These are phyloP conservation scores for Paraconiothyrium brasiliense DNA, from an alignment of 2,329 filamentous ascomycete species.

Conservation along the genomic window DNA sequence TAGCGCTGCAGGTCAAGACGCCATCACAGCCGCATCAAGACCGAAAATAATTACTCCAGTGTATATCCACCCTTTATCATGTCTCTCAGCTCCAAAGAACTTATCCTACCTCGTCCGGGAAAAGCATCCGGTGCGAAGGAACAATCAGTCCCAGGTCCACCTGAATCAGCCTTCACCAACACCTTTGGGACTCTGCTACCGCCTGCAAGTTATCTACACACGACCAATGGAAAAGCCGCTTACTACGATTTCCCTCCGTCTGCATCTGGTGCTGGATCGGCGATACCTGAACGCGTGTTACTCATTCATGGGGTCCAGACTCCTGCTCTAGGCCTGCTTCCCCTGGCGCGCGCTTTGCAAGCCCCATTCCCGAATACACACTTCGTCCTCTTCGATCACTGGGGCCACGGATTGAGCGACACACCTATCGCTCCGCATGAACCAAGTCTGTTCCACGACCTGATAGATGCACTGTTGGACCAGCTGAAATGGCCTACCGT, in stretches of 20 bases:
- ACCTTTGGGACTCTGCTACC: conserved; percentile 55
- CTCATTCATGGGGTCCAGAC: conserved; percentile 64
- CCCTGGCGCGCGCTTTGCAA: conserved; percentile 52
- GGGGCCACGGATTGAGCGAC: conserved; percentile 64
- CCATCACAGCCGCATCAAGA: neutral
- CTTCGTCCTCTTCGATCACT: conserved; percentile 60
- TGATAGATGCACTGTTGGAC: conserved; percentile 53
- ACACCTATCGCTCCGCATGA: conserved; percentile 58
- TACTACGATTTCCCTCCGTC: conserved; percentile 53
- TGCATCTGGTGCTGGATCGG: conserved; percentile 35
- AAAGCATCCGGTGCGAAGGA: conserved; percentile 5
- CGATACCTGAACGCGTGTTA: conserved; percentile 46
- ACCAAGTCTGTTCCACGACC: conserved; percentile 53
- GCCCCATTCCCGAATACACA: conserved; percentile 48
- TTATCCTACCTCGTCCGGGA: conserved; percentile 42
- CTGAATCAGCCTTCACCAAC: conserved; percentile 48
- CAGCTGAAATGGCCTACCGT: conserved; percentile 54
- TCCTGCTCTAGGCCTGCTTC: conserved; percentile 59
- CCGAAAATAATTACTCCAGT: neutral
- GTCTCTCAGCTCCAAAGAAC: conserved; percentile 7
- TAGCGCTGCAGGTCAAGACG: neutral
- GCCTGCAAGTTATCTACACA: conserved; percentile 46
- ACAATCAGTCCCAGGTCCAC: conserved; percentile 47
- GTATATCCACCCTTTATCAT: conserved; percentile 1
- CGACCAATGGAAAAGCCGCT: conserved; percentile 48